Conservation (phyloP, 805 yeast genomes). For the Saccharomycopsis sp. region DNA sequence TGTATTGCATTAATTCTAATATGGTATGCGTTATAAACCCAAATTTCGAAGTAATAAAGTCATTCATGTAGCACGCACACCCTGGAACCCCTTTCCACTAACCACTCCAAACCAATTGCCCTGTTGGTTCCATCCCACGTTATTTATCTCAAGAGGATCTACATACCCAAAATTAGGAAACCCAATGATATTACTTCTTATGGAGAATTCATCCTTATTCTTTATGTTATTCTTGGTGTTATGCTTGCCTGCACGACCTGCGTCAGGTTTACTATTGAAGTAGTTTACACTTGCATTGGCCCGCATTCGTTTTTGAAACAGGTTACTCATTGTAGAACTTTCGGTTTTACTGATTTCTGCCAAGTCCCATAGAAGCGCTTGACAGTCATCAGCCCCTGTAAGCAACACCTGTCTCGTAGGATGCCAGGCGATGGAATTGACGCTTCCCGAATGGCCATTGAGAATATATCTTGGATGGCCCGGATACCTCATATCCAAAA, state of each 20-base stretch:
- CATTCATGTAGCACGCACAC: conserved; percentile 33
- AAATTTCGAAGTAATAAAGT: no score
- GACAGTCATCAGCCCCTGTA: conserved; percentile 69
- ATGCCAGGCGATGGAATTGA: conserved; percentile 80
- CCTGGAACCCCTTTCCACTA: conserved; percentile 63
- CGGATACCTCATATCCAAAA: conserved; percentile 83
- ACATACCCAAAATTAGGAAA: conserved; percentile 43
- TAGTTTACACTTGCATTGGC: neutral
- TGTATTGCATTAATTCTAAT: no score
- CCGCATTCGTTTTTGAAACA: conserved; percentile 4
- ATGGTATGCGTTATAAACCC: no score
- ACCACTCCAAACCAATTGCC: conserved; percentile 83
- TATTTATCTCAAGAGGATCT: conserved; percentile 68
- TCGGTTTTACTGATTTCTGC: neutral
- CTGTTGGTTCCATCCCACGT: conserved; percentile 60
- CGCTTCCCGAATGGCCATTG: conserved; percentile 58
- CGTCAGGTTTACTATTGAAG: neutral
- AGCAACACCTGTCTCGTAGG: conserved; percentile 60
- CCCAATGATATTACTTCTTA: conserved; percentile 14
- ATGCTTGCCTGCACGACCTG: conserved; percentile 5
- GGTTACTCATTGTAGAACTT: neutral
- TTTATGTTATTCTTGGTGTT: conserved; percentile 3
- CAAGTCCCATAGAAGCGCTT: conserved; percentile 64
- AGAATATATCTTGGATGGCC: conserved; percentile 71
- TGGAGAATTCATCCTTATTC: neutral